Evolutionary conservation across 164 flowering plant species (phyloP), one percentile per base, ranked within the genome.

Genomic region (Macadamia tetraphylla): DNA sequence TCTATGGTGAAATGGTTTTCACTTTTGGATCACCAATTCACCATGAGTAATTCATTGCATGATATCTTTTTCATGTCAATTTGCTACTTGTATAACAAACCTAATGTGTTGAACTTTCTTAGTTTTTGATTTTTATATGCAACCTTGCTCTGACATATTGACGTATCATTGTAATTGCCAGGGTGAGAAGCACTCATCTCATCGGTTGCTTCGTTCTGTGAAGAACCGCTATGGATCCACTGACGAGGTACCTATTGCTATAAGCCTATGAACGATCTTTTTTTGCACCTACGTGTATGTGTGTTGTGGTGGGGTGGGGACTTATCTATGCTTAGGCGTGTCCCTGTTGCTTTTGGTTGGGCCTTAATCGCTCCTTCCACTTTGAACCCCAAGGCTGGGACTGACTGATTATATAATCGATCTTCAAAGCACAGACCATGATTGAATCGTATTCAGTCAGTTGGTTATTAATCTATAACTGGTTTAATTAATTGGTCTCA

Each of bases 141-240:
- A 57, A 59, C 49, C 48, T 67, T 18, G 60, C 40, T 14, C 9
- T 73, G 58, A 17, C 43, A 6, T 62, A 15, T 23, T 23, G 23
- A 23, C 42, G 3, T 60, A 18, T 35, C 60, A 1, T 62, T 63
- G 60, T 55, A 31, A 52, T 49, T 67, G 46, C 67, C 74, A 94
- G 98, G 99, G 99, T 48, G 99, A 94, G 79, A 88, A 85, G 69
- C 71, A 64, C 75, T 85, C 97, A 58, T 74, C 92, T 59, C 87
- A 95, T 82, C 90, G 99, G 46, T 73, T 95, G 67, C 90, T 95
- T 72, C 90, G 99, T 57, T 75, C 98, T 48, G 94, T 88, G 76
- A 95, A 95, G 79, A 95, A 95, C 69, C 96, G 99, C 23, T 95
- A 84, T 80, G 99, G 99, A 48, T 88, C 99, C 65, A 88, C 91